Percentiles rank a stretch among this genome's conserved stretches.
phyloP scores from a whole-genome alignment of 768 basidiomycete genomes.

The Clathrus columnatus region DNA sequence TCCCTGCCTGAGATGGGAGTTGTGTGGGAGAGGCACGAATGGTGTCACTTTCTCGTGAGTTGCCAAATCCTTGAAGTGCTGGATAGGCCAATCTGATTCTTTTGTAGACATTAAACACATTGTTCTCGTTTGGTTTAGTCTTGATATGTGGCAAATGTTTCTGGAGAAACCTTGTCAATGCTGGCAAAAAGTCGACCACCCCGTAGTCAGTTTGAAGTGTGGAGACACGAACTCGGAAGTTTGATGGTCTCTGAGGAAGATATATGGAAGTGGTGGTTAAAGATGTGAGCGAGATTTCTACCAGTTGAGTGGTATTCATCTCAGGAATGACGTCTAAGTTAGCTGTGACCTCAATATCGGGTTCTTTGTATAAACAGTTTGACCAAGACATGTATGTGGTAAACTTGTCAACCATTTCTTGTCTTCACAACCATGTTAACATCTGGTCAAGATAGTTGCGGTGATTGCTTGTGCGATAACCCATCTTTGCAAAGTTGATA shows the following conservation, averaged over 20 bases:
- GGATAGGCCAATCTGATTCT: neutral
- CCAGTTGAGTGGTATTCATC: neutral
- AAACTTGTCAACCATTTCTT: constrained; percentile 6
- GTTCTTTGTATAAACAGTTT: no score
- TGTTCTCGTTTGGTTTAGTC: no score
- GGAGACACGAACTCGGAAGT: neutral
- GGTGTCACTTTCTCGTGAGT: neutral
- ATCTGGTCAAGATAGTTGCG: constrained; percentile 12
- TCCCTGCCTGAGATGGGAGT: neutral
- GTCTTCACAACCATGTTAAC: constrained; percentile 8
- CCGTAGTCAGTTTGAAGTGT: neutral
- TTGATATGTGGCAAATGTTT: no score
- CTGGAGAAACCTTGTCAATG: neutral
- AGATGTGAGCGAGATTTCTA: no score
- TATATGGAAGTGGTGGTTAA: no score
- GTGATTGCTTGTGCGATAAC: constrained; percentile 12
- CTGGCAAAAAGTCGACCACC: neutral
- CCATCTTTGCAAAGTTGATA: constrained; percentile 12
- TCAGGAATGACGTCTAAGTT: neutral
- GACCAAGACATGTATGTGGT: constrained; percentile 3
- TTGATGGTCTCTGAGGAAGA: neutral
- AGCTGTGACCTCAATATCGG: neutral
- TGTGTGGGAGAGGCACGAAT: neutral
- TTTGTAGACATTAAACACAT: neutral
- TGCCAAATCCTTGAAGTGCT: neutral